Conservation (phyloP, 345 rosid species). For the Cardiospermum halicacabum region DNA sequence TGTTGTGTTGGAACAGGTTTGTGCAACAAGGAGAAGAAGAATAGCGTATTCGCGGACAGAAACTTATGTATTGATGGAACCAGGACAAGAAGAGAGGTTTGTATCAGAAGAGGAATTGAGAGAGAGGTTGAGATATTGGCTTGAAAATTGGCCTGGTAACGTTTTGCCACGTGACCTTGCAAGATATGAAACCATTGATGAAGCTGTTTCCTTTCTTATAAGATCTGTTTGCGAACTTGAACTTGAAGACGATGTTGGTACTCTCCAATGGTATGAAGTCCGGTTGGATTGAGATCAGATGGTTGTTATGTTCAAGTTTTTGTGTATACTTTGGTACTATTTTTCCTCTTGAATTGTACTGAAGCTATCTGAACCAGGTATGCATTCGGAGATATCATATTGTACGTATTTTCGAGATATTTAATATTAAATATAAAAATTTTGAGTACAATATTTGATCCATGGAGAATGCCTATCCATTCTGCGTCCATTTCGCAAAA, state of each 20-base stretch:
- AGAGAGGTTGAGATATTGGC: slow-evolving; percentile 54
- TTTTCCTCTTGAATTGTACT: no score
- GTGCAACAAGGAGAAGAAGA: slow-evolving; percentile 58
- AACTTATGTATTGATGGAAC: slow-evolving; percentile 71
- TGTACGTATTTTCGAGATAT: no score
- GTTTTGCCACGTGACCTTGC: slow-evolving; percentile 80
- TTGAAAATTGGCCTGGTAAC: slow-evolving; percentile 67
- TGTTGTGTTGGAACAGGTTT: slow-evolving; percentile 19
- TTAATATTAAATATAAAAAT: no score
- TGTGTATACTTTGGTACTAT: no score
- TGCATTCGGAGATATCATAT: no score
- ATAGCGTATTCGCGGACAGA: slow-evolving; percentile 46
- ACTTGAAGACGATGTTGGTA: slow-evolving; percentile 71
- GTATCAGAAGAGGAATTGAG: slow-evolving; percentile 75
- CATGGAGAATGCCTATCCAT: no score
- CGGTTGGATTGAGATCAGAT: slow-evolving; percentile 46
- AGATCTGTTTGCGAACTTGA: slow-evolving; percentile 75
- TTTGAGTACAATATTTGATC: no score
- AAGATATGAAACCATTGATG: slow-evolving; percentile 53
- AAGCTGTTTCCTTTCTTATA: slow-evolving; percentile 64
- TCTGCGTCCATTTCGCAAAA: no score
- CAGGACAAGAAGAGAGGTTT: slow-evolving; percentile 75
- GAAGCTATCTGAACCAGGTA: no score
- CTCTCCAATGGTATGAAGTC: slow-evolving; percentile 86
- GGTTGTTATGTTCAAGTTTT: no score